Percentiles rank a stretch among this genome's conserved stretches.
phyloP scores from a whole-genome alignment of 176 grass and related monocot genomes.

The Saccharum spontaneum region DNA sequence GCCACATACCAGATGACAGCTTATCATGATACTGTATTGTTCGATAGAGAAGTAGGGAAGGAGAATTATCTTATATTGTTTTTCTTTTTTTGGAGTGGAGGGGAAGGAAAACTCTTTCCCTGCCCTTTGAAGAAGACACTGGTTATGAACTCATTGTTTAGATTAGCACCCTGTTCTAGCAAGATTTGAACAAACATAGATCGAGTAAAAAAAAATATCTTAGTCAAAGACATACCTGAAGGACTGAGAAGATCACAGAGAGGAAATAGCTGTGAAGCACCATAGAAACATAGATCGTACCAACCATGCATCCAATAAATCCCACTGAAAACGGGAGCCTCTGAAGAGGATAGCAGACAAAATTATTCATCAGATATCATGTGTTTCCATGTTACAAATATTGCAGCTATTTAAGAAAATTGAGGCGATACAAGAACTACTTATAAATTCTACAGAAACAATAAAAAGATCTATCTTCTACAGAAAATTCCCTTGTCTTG shows the following conservation, averaged over 20 bases:
- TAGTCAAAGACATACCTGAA: constrained; percentile 52
- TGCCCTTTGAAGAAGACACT: not conserved
- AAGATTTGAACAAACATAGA: too few species aligned
- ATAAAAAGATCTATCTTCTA: not conserved
- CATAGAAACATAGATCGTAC: constrained; percentile 96
- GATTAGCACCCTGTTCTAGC: not conserved
- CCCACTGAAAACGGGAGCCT: constrained; percentile 78
- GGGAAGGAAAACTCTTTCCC: not conserved
- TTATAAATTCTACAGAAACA: not conserved
- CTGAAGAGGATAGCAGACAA: constrained; percentile 32
- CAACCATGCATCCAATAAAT: constrained; percentile 89
- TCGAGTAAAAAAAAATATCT: too few species aligned
- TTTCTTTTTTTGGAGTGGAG: not conserved
- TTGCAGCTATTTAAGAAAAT: not conserved
- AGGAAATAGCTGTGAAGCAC: constrained; percentile 97
- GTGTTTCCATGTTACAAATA: not conserved
- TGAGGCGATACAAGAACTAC: not conserved
- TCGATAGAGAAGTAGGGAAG: not conserved
- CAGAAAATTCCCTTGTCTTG: not conserved
- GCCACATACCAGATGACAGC: not conserved
- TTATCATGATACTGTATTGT: not conserved
- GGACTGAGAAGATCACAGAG: constrained; percentile 85
- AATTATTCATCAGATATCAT: constrained; percentile 13
- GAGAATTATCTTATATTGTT: not conserved
- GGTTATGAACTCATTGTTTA: not conserved